These are phyloP conservation scores for Pseudogymnoascus pannorum DNA, from an alignment of 2,329 filamentous ascomycete species.

Conservation along the genomic window DNA sequence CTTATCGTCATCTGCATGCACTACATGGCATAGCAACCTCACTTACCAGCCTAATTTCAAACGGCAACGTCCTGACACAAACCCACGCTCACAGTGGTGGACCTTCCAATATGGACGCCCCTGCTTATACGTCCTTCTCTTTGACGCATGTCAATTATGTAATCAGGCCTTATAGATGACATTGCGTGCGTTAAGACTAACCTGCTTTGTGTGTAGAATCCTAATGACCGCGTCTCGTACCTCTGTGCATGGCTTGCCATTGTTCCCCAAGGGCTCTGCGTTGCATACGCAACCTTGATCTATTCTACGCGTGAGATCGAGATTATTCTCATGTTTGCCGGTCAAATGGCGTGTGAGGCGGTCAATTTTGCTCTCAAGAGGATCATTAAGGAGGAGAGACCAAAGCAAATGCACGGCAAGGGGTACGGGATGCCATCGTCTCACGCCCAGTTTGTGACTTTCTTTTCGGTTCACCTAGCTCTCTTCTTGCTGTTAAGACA, in stretches of 20 bases:
- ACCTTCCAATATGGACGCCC: slow-evolving; percentile 30
- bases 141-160: slow-evolving; percentile 97
- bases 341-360: slow-evolving; percentile 85
- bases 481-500: slow-evolving; percentile 83
- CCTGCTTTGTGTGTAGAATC: slow-evolving; percentile 54
- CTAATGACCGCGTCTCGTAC: slow-evolving; percentile 75
- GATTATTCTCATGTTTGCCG: slow-evolving; percentile 80
- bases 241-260: slow-evolving; percentile 90
- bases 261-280: slow-evolving; percentile 81
- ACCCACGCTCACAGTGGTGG: neutral
- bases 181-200: slow-evolving; percentile 2
- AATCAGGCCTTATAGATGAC: slow-evolving; percentile 29
- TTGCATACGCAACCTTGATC: slow-evolving; percentile 83
- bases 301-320: slow-evolving; percentile 89
- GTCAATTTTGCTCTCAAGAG: slow-evolving; percentile 87
- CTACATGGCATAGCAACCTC: neutral
- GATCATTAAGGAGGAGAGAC: slow-evolving; percentile 85
- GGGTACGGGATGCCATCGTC: slow-evolving; percentile 97
- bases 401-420: slow-evolving; percentile 73
- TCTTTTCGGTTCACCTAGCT: slow-evolving; percentile 77
- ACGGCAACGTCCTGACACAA: neutral
- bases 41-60: neutral
- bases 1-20: neutral
- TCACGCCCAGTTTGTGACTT: slow-evolving; percentile 90
- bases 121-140: slow-evolving; percentile 77